phyloP scores from a whole-genome alignment of 805 yeast genomes.

The Saturnispora quitensis region DNA sequence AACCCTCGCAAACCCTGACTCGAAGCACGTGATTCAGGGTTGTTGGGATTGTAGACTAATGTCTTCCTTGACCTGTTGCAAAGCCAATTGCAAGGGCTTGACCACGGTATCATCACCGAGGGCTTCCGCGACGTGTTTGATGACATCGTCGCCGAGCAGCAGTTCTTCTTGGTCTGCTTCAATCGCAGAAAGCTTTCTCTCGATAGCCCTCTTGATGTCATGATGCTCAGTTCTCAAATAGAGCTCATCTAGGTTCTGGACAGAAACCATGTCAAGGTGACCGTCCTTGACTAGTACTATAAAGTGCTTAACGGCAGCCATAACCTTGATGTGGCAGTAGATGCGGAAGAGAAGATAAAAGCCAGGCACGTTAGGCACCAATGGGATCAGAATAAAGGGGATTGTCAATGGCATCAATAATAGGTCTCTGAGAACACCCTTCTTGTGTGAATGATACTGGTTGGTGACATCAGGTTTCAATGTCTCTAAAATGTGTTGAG shows the following conservation, averaged over 20 bases:
- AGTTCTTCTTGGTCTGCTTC: constrained; percentile 29
- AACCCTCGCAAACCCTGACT: background rate
- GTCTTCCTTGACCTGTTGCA: constrained; percentile 39
- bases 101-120: constrained; percentile 30
- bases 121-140: constrained; percentile 35
- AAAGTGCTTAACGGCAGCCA: constrained; percentile 64
- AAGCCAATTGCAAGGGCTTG: constrained; percentile 30
- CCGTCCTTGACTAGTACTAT: constrained; percentile 37
- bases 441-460: constrained; percentile 46
- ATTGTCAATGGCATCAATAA: constrained; percentile 65
- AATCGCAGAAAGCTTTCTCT: constrained; percentile 8
- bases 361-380: constrained; percentile 90
- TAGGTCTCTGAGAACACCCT: constrained; percentile 43
- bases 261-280: constrained; percentile 30
- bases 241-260: constrained; percentile 26
- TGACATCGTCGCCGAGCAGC: constrained; percentile 33
- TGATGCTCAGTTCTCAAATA: constrained; percentile 18
- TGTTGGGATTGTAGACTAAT: background rate
- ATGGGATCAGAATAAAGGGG: constrained; percentile 74
- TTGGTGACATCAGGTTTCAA: constrained; percentile 33
- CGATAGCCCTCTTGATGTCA: constrained; percentile 15
- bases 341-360: constrained; percentile 73
- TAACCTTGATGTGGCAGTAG: constrained; percentile 78
- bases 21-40: constrained; percentile 2
- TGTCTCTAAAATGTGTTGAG: constrained; percentile 28